These are phyloP conservation scores for Penicillium mononematosum DNA, from an alignment of 495 filamentous ascomycete species.

Conservation along the genomic window DNA sequence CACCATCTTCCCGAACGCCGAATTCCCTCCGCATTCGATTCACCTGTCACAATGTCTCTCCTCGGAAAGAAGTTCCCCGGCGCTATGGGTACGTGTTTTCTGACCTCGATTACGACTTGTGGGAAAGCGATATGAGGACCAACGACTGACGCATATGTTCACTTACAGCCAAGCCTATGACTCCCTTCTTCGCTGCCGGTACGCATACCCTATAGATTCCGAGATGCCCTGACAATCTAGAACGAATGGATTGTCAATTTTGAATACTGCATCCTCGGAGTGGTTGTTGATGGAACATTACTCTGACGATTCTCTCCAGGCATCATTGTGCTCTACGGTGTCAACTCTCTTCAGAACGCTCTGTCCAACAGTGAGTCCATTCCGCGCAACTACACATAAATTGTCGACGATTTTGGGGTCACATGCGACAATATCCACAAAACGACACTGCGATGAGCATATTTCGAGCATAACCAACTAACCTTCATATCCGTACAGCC, in stretches of 20 bases:
- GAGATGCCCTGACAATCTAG: neutral
- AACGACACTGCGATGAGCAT: constrained; percentile 9
- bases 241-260: constrained; percentile 1
- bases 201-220: constrained; percentile 41
- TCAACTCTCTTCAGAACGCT: constrained; percentile 71
- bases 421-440: constrained; percentile 1
- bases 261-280: constrained; percentile 1
- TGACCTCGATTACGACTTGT: neutral
- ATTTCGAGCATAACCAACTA: constrained; percentile 16
- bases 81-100: constrained; percentile 71
- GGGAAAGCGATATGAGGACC: constrained; percentile 1
- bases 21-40: constrained; percentile 35
- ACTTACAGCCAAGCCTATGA: constrained; percentile 75
- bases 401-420: neutral
- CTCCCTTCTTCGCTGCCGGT: constrained; percentile 93
- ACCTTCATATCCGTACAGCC: constrained; percentile 50
- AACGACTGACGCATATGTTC: constrained; percentile 33
- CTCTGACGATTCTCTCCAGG: constrained; percentile 55
- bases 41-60: constrained; percentile 64
- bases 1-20: constrained; percentile 33
- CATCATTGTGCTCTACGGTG: constrained; percentile 77
- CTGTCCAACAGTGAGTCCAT: constrained; percentile 68
- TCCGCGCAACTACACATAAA: neutral
- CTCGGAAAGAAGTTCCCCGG: constrained; percentile 92
- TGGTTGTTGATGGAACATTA: constrained; percentile 11